Conservation (phyloP, 768 basidiomycete genomes). For the Crassisporium funariophilum region DNA sequence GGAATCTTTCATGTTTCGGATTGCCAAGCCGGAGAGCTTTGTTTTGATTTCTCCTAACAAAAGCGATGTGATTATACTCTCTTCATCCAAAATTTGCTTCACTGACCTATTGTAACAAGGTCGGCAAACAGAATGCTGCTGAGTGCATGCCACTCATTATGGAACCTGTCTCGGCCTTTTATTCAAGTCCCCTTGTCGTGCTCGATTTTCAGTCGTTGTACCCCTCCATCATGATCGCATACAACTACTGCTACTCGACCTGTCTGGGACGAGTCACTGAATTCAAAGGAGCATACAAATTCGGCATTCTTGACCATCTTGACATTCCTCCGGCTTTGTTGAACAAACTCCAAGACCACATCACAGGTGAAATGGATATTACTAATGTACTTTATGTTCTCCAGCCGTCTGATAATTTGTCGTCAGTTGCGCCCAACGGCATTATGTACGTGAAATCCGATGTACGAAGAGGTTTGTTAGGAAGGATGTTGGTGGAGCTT, state of each 20-base stretch:
- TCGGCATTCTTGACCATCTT: slow-evolving; percentile 82
- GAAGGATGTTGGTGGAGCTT: slow-evolving; percentile 90
- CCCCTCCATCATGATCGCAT: slow-evolving; percentile 97
- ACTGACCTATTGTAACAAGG: slow-evolving; percentile 47
- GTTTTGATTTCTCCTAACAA: slow-evolving; percentile 89
- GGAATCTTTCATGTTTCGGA: slow-evolving; percentile 97
- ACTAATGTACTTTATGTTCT: background rate
- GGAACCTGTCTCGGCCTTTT: slow-evolving; percentile 93
- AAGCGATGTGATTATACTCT: slow-evolving; percentile 59
- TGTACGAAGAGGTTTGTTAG: slow-evolving; percentile 82
- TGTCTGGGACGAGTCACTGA: slow-evolving; percentile 86
- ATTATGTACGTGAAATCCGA: slow-evolving; percentile 89
- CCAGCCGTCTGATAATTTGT: background rate
- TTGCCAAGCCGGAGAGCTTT: slow-evolving; percentile 94
- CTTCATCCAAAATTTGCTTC: background rate
- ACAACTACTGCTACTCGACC: slow-evolving; percentile 97
- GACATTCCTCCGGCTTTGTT: slow-evolving; percentile 68
- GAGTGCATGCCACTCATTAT: slow-evolving; percentile 95
- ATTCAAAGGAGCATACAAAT: slow-evolving; percentile 87
- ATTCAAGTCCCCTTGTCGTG: slow-evolving; percentile 89
- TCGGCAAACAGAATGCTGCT: slow-evolving; percentile 93
- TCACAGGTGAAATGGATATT: slow-evolving; percentile 60
- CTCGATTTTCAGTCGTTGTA: slow-evolving; percentile 97
- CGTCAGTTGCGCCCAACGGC: slow-evolving; percentile 89
- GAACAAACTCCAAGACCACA: slow-evolving; percentile 69